These are phyloP conservation scores for Penicillium sp. DNA, from an alignment of 2,329 filamentous ascomycete species.

Conservation along the genomic window DNA sequence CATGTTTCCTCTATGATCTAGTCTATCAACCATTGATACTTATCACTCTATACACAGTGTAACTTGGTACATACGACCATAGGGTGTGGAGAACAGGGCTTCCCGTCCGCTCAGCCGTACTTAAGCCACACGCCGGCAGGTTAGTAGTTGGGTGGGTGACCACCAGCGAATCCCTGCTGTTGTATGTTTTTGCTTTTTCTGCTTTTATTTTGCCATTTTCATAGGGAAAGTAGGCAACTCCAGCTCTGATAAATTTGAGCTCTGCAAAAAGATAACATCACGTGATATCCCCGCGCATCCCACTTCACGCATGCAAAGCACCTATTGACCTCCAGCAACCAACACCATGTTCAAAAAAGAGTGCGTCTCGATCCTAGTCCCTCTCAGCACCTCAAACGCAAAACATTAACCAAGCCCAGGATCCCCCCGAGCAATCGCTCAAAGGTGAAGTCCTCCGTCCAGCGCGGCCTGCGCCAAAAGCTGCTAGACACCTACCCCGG, in stretches of 20 bases:
- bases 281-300: constrained; percentile 28
- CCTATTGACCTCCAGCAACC: constrained; percentile 27
- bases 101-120: constrained; percentile 46
- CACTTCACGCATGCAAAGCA: constrained; percentile 15
- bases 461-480: constrained; percentile 77
- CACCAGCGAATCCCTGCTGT: constrained; percentile 45
- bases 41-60: too few species aligned
- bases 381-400: constrained; percentile 2
- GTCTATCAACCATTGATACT: too few species aligned
- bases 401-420: constrained; percentile 41
- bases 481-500: constrained; percentile 80
- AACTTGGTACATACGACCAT: constrained; percentile 46
- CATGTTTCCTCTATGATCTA: too few species aligned
- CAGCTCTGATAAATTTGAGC: neutral
- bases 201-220: too few species aligned
- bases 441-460: constrained; percentile 95
- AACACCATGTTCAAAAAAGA: constrained; percentile 84
- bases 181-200: constrained; percentile 35
- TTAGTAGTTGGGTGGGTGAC: constrained; percentile 47
- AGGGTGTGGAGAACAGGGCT: constrained; percentile 46
- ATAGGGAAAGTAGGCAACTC: too few species aligned
- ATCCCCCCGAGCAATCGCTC: constrained; percentile 75
- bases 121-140: constrained; percentile 44
- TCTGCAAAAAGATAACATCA: constrained; percentile 6
- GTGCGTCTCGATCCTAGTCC: constrained; percentile 47